Percentiles rank a stretch among this genome's conserved stretches.
These are phyloP conservation scores for Phycomyces nitens DNA, from an alignment of 192 early-diverging fungal species.

Conservation along the genomic window DNA sequence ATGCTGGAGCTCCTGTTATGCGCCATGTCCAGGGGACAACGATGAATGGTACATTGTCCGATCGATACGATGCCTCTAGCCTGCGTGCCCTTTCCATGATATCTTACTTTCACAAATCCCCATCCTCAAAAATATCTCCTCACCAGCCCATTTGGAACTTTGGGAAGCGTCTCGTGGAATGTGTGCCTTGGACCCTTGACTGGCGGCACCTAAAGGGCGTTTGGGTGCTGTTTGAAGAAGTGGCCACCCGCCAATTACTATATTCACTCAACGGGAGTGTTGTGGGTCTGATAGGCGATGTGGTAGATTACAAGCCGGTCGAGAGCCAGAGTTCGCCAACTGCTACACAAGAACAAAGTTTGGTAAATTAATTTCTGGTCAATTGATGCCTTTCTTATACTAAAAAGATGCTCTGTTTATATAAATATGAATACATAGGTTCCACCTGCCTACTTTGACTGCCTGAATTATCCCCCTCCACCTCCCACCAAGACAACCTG, in stretches of 20 bases:
- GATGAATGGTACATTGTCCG: neutral
- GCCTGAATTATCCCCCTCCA: constrained; percentile 39
- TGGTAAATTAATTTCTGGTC: constrained; percentile 2
- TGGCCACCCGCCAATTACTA: constrained; percentile 75
- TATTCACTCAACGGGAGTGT: constrained; percentile 82
- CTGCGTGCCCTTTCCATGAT: constrained; percentile 62
- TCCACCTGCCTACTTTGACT: constrained; percentile 43
- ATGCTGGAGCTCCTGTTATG: neutral
- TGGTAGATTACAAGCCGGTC: constrained; percentile 7
- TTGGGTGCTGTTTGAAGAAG: constrained; percentile 69
- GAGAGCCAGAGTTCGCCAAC: neutral
- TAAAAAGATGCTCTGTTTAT: neutral
- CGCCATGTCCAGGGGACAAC: neutral
- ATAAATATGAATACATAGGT: constrained; percentile 1
- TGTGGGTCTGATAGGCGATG: constrained; percentile 70
- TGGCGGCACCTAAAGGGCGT: constrained; percentile 59
- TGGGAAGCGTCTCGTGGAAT: constrained; percentile 48
- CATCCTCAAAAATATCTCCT: neutral
- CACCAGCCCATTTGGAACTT: constrained; percentile 50
- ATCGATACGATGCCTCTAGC: constrained; percentile 56
- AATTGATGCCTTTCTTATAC: neutral
- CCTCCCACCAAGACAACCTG: constrained; percentile 53
- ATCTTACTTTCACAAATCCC: constrained; percentile 64
- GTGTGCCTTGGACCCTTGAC: constrained; percentile 56
- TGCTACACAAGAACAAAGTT: neutral